Conservation (phyloP, 2,329 filamentous ascomycete species). For the Talaromyces amestolkiae region DNA sequence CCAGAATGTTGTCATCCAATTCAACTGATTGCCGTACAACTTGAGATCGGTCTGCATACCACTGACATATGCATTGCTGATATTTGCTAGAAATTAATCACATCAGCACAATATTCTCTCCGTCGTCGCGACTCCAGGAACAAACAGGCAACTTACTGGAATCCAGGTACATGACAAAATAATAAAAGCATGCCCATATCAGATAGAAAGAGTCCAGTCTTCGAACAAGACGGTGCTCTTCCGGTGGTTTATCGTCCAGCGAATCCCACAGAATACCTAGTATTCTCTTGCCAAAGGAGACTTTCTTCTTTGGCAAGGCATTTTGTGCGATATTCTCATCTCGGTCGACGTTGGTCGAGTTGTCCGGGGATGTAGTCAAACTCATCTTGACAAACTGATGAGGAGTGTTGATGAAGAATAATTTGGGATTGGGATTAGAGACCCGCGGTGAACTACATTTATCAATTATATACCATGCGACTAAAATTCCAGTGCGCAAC, state of each 20-base stretch:
- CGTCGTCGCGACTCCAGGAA: not conserved
- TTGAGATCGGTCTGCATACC: slow-evolving; percentile 62
- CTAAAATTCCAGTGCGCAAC: not conserved
- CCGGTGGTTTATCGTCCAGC: not conserved
- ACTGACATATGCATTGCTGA: slow-evolving; percentile 69
- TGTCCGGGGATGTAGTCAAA: not conserved
- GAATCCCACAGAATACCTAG: not conserved
- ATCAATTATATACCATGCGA: not conserved
- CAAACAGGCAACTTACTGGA: not conserved
- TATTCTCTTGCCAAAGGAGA: not conserved
- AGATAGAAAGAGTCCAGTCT: not conserved
- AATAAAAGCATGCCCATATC: not conserved
- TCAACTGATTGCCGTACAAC: slow-evolving; percentile 65
- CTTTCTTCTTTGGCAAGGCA: not conserved
- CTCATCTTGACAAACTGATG: not conserved
- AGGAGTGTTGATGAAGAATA: not conserved
- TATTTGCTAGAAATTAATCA: slow-evolving; percentile 52
- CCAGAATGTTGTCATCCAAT: slow-evolving; percentile 34
- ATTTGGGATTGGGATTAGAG: not conserved
- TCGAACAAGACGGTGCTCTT: not conserved
- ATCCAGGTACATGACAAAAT: not conserved
- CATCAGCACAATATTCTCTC: not conserved
- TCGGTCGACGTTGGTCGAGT: not conserved
- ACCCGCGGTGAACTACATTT: not conserved
- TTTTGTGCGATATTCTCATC: not conserved